A percentile compares a stretch with the other conserved stretches of the same genome.
These are phyloP conservation scores for Ophiostoma ulmi DNA, from an alignment of 2,329 filamentous ascomycete genomes.

Conservation along the genomic window DNA sequence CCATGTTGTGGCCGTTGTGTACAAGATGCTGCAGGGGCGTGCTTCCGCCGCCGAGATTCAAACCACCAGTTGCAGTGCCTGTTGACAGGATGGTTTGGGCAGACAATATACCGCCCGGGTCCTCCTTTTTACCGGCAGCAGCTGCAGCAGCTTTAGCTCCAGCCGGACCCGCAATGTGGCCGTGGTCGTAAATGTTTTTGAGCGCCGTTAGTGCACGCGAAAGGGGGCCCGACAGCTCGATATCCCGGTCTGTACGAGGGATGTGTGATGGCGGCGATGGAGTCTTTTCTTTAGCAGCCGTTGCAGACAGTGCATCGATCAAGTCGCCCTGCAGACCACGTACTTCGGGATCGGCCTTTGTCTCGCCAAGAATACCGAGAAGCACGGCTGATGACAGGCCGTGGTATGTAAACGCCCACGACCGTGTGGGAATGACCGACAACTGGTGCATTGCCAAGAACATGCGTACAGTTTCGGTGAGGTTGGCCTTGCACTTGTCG, in stretches of 20 bases:
- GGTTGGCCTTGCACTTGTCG: conserved; percentile 55
- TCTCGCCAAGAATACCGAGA: conserved; percentile 58
- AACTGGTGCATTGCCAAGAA: conserved; percentile 65
- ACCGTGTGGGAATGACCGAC: conserved; percentile 60
- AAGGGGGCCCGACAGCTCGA: conserved; percentile 57
- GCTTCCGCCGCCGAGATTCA: background rate
- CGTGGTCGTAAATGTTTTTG: conserved; percentile 63
- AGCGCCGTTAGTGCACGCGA: conserved; percentile 57
- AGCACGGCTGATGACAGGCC: conserved; percentile 61
- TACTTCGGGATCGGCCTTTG: conserved; percentile 58
- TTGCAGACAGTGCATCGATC: conserved; percentile 58
- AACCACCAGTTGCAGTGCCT: background rate
- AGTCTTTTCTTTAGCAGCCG: conserved; percentile 56
- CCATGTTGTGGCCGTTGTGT: background rate
- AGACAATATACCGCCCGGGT: conserved; percentile 33
- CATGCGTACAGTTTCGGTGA: conserved; percentile 63
- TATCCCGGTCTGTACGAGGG: conserved; percentile 53
- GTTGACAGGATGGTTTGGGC: background rate
- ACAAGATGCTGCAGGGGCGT: conserved; percentile 2
- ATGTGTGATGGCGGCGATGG: conserved; percentile 49
- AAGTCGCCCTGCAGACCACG: conserved; percentile 59
- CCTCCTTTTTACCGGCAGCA: conserved; percentile 41
- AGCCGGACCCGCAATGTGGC: conserved; percentile 47
- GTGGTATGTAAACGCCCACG: conserved; percentile 65
- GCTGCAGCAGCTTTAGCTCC: conserved; percentile 12